Evolutionary conservation across 2,329 filamentous ascomycete genomes (phyloP).

Genomic region (Aspergillus clavatus): DNA sequence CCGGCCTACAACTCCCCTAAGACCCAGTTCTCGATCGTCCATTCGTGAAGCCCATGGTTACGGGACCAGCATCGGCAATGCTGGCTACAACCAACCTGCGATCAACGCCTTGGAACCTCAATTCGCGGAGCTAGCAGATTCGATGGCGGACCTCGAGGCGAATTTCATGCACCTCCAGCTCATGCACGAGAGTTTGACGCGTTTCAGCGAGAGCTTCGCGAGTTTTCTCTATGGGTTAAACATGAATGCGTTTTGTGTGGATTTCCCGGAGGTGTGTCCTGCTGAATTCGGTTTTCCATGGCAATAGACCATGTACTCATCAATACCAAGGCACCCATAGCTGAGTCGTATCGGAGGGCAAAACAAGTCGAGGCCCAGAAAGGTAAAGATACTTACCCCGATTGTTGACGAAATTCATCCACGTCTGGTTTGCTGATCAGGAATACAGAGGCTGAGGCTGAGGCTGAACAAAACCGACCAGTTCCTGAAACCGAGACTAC

Average conservation of each 20-base stretch:
- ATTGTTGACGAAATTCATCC: neutral
- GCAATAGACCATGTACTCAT: conserved; percentile 1
- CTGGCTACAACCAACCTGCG: conserved; percentile 50
- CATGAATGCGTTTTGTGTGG: conserved; percentile 98
- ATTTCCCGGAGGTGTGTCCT: conserved; percentile 76
- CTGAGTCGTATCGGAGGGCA: conserved; percentile 72
- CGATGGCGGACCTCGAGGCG: conserved; percentile 90
- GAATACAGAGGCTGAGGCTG: conserved; percentile 34
- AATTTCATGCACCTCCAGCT: conserved; percentile 97
- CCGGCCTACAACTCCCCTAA: conserved; percentile 85
- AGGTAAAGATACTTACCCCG: conserved; percentile 27
- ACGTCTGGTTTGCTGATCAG: conserved; percentile 7
- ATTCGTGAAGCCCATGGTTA: conserved; percentile 70
- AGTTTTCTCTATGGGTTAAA: conserved; percentile 94
- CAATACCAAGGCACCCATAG: conserved; percentile 63
- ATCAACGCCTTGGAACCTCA: conserved; percentile 80
- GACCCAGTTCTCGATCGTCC: conserved; percentile 82
- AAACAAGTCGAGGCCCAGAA: conserved; percentile 53
- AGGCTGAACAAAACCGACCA: conserved; percentile 27
- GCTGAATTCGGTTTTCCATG: neutral
- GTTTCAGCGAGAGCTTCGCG: conserved; percentile 94
- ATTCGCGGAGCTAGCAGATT: conserved; percentile 89
- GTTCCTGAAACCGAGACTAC: conserved; percentile 66
- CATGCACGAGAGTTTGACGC: conserved; percentile 88
- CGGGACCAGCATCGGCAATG: conserved; percentile 28